Percentiles rank a stretch among this genome's conserved stretches.
These are phyloP conservation scores for Diaporthe sp. DNA, from an alignment of 2,329 filamentous ascomycete species.

Conservation along the genomic window DNA sequence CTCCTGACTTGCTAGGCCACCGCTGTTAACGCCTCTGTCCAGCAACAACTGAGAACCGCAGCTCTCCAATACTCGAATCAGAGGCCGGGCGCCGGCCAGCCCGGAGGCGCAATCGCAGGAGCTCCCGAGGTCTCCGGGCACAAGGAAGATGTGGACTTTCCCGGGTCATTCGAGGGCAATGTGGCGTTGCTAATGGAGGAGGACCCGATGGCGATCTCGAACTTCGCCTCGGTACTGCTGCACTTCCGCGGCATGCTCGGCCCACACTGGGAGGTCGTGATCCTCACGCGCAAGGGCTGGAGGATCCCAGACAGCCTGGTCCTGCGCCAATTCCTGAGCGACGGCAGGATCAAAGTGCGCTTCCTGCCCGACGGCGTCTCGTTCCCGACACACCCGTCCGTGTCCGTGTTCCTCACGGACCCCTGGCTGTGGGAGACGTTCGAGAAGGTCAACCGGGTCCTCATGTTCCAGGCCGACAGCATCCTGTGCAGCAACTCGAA, in stretches of 20 bases:
- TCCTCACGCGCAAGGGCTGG: slow-evolving; percentile 30
- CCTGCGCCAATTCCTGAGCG: slow-evolving; percentile 39
- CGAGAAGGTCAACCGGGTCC: slow-evolving; percentile 49
- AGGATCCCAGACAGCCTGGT: slow-evolving; percentile 4
- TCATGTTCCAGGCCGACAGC: slow-evolving; percentile 55
- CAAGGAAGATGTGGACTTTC: slow-evolving; percentile 17
- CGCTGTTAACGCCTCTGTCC: not conserved
- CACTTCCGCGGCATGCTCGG: slow-evolving; percentile 33
- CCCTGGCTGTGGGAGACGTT: slow-evolving; percentile 55
- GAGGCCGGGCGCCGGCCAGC: not conserved
- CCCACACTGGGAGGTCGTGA: slow-evolving; percentile 28
- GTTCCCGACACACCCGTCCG: slow-evolving; percentile 51
- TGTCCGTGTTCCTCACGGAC: slow-evolving; percentile 53
- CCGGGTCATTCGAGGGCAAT: slow-evolving; percentile 10
- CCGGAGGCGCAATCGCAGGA: not conserved
- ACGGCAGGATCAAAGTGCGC: slow-evolving; percentile 53
- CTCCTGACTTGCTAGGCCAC: not conserved
- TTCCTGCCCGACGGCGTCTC: slow-evolving; percentile 50
- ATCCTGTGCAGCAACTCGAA: slow-evolving; percentile 52
- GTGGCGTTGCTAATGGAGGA: slow-evolving; percentile 34
- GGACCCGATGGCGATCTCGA: slow-evolving; percentile 24
- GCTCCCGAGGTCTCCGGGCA: not conserved
- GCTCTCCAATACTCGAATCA: not conserved
- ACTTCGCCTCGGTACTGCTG: slow-evolving; percentile 28
- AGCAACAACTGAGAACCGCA: not conserved